Evolutionary conservation across 2,329 filamentous ascomycete species (phyloP).

Genomic region (Penicillium expansum): DNA sequence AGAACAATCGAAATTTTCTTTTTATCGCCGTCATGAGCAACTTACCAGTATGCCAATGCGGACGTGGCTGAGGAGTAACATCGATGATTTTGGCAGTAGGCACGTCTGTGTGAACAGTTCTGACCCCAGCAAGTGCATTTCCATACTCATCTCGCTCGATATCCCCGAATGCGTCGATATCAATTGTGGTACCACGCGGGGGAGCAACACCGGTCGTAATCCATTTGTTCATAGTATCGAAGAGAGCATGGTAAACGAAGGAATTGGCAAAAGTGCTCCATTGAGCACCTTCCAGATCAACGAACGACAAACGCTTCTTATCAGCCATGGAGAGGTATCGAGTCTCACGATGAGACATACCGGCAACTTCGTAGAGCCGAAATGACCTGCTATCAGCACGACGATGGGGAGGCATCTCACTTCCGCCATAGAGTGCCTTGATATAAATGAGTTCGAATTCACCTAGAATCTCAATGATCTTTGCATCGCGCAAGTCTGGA

Average conservation of each 20-base stretch:
- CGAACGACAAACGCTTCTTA: neutral
- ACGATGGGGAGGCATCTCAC: neutral
- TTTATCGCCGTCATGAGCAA: neutral
- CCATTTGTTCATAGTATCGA: constrained; percentile 5
- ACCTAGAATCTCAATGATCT: constrained; percentile 1
- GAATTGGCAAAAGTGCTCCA: constrained; percentile 1
- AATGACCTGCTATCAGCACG: neutral
- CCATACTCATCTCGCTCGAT: neutral
- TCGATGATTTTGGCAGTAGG: neutral
- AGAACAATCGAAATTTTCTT: neutral
- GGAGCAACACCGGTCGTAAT: neutral
- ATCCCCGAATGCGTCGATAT: neutral
- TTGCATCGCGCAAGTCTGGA: neutral
- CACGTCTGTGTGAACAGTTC: constrained; percentile 4
- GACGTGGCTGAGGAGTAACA: neutral
- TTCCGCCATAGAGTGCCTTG: neutral
- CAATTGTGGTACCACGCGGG: neutral
- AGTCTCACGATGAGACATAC: constrained; percentile 3
- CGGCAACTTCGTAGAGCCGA: constrained; percentile 4
- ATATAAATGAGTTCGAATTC: neutral
- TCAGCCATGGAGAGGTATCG: constrained; percentile 1
- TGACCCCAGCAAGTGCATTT: neutral
- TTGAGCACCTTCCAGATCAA: neutral
- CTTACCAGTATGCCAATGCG: constrained; percentile 2
- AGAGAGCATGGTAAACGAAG: constrained; percentile 1